Evolutionary conservation across 1,139 yeast genomes (phyloP).

Genomic region (Kluyveromyces marxianus): DNA sequence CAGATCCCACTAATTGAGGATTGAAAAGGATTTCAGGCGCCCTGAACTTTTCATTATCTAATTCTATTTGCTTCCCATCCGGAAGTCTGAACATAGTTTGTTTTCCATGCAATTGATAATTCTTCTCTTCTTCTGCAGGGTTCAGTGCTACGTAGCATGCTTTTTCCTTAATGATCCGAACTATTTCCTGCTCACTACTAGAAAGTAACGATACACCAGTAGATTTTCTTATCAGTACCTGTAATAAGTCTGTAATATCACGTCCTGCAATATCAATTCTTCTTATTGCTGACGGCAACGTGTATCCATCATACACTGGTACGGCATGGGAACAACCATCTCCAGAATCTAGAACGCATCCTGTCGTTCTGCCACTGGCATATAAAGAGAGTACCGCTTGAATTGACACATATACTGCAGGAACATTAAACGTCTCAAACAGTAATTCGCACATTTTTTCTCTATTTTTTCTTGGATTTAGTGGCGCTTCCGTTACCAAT

Average conservation of each 20-base stretch:
- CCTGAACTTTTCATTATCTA: conserved; percentile 64
- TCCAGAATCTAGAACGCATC: conserved; percentile 82
- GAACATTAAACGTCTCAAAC: conserved; percentile 80
- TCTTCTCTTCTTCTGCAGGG: conserved; percentile 58
- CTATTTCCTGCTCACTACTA: conserved; percentile 78
- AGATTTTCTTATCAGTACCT: conserved; percentile 54
- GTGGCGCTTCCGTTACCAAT: conserved; percentile 81
- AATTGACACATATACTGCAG: conserved; percentile 73
- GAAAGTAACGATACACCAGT: conserved; percentile 32
- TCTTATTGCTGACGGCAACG: conserved; percentile 64
- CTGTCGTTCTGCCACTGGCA: conserved; percentile 87
- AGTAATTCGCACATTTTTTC: conserved; percentile 67
- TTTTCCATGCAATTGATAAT: conserved; percentile 31
- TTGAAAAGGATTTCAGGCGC: conserved; percentile 67
- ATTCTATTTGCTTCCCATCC: conserved; percentile 61
- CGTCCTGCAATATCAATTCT: conserved; percentile 82
- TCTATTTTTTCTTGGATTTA: conserved; percentile 67
- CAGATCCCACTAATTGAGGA: conserved; percentile 75
- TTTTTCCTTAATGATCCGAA: conserved; percentile 68
- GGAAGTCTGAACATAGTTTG: conserved; percentile 56
- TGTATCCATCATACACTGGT: conserved; percentile 85
- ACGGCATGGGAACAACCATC: conserved; percentile 88
- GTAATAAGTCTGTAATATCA: conserved; percentile 73
- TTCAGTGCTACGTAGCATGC: conserved; percentile 66
- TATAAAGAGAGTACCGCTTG: conserved; percentile 83